A percentile compares a stretch with the other conserved stretches of the same genome.
phyloP scores from a whole-genome alignment of 805 yeast genomes.

The Maudiozyma bulderi region DNA sequence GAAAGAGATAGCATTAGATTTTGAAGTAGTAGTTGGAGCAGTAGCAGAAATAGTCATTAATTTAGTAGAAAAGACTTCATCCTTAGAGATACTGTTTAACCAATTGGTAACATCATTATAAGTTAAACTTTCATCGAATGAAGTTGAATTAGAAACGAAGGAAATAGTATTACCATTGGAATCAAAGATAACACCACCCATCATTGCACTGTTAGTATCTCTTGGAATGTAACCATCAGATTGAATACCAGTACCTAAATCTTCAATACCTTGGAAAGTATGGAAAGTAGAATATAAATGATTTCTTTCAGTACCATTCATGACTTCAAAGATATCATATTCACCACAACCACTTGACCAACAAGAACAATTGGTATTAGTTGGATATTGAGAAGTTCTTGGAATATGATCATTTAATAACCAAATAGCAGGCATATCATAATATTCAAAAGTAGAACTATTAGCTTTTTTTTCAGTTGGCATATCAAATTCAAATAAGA shows the following conservation, averaged over 20 bases:
- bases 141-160: slow-evolving; percentile 46
- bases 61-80: slow-evolving; percentile 22
- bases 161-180: slow-evolving; percentile 51
- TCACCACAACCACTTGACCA: slow-evolving; percentile 78
- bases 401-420: slow-evolving; percentile 62
- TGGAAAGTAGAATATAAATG: slow-evolving; percentile 61
- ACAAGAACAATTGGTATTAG: slow-evolving; percentile 55
- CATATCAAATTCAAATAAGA: slow-evolving; percentile 59
- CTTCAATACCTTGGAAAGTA: slow-evolving; percentile 57
- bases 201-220: slow-evolving; percentile 42
- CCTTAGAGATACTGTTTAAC: slow-evolving; percentile 30
- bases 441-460: slow-evolving; percentile 29
- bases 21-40: slow-evolving; percentile 25
- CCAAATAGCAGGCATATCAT: slow-evolving; percentile 73
- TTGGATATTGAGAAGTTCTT: slow-evolving; percentile 60
- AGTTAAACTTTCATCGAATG: slow-evolving; percentile 37
- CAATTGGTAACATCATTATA: slow-evolving; percentile 38
- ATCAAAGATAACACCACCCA: slow-evolving; percentile 65
- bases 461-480: slow-evolving; percentile 42
- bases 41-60: slow-evolving; percentile 32
- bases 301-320: slow-evolving; percentile 48
- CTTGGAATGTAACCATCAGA: slow-evolving; percentile 48
- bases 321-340: slow-evolving; percentile 65
- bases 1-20: slow-evolving; percentile 17
- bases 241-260: slow-evolving; percentile 51